A percentile compares a stretch with the other conserved stretches of the same genome.
These are phyloP conservation scores for Fusarium buxicola DNA, from an alignment of 2,329 filamentous ascomycete species.

Conservation along the genomic window DNA sequence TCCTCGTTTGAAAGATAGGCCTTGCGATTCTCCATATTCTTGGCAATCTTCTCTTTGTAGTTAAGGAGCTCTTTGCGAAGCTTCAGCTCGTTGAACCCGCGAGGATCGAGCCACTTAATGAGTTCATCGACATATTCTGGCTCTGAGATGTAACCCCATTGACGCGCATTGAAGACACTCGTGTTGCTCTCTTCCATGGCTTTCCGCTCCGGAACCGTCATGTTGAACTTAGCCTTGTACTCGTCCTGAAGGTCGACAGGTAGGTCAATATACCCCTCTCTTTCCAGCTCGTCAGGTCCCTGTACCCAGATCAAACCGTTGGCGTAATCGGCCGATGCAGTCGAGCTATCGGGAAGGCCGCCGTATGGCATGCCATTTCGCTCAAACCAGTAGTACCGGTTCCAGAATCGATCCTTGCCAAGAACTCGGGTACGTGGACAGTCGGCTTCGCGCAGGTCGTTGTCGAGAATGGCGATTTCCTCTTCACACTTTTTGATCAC, in stretches of 20 bases:
- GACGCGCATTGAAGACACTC: conserved; percentile 77
- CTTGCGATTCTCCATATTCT: conserved; percentile 83
- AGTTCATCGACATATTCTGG: conserved; percentile 81
- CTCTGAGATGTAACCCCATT: conserved; percentile 94
- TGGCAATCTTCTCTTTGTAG: conserved; percentile 80
- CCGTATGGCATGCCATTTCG: conserved; percentile 97
- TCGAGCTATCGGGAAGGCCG: conserved; percentile 88
- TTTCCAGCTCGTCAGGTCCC: conserved; percentile 89
- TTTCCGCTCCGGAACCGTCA: conserved; percentile 89
- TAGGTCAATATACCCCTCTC: conserved; percentile 86
- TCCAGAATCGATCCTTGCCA: conserved; percentile 97
- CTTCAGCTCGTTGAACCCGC: conserved; percentile 86
- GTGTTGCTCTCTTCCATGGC: conserved; percentile 85
- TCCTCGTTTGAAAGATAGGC: conserved; percentile 67
- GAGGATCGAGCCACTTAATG: conserved; percentile 88
- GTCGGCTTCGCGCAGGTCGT: conserved; percentile 92
- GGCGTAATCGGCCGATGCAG: conserved; percentile 86
- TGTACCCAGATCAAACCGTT: conserved; percentile 98
- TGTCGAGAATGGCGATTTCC: conserved; percentile 86
- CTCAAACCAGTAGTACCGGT: conserved; percentile 99
- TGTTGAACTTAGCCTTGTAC: conserved; percentile 80
- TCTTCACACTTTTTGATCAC: conserved; percentile 84
- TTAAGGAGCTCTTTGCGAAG: conserved; percentile 85
- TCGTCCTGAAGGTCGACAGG: conserved; percentile 76
- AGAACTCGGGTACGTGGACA: conserved; percentile 90